Percentiles rank a stretch among this genome's conserved stretches.
Conservation (phyloP, 164 flowering plant species). For the Liquidambar formosana region DNA sequence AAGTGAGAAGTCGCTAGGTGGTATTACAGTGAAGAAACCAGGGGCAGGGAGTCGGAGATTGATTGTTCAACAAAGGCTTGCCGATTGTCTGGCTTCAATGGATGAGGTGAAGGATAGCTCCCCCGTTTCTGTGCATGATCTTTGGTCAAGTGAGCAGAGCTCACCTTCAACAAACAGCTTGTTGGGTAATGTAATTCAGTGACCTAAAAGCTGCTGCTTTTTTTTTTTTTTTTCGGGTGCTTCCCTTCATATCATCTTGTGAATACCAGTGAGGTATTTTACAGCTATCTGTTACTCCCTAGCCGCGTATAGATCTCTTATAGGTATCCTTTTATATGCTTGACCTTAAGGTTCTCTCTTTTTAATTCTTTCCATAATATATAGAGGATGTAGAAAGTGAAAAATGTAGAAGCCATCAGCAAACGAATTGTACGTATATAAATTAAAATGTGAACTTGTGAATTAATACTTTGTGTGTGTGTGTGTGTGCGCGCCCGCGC, state of each 20-base stretch:
- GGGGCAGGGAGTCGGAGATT: slow-evolving; percentile 35
- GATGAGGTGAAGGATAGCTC: slow-evolving; percentile 53
- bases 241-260: neutral
- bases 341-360: too few species aligned
- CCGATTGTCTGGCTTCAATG: slow-evolving; percentile 21
- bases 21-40: slow-evolving; percentile 17
- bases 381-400: neutral
- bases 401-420: neutral
- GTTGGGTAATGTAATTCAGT: slow-evolving; percentile 51
- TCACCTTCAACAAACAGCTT: slow-evolving; percentile 89
- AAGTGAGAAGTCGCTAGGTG: slow-evolving; percentile 43
- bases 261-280: neutral
- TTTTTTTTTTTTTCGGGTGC: too few species aligned
- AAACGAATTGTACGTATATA: neutral
- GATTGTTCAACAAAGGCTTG: slow-evolving; percentile 29
- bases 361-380: neutral
- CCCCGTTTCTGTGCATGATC: slow-evolving; percentile 76
- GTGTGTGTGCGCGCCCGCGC: too few species aligned
- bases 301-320: too few species aligned
- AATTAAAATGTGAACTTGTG: neutral
- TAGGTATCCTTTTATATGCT: too few species aligned
- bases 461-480: neutral
- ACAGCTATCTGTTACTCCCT: too few species aligned
- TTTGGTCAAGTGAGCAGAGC: slow-evolving; percentile 82
- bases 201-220: neutral